Evolutionary conservation across 306 rosid genomes (phyloP).

Genomic region (Heteromeles arbutifolia): DNA sequence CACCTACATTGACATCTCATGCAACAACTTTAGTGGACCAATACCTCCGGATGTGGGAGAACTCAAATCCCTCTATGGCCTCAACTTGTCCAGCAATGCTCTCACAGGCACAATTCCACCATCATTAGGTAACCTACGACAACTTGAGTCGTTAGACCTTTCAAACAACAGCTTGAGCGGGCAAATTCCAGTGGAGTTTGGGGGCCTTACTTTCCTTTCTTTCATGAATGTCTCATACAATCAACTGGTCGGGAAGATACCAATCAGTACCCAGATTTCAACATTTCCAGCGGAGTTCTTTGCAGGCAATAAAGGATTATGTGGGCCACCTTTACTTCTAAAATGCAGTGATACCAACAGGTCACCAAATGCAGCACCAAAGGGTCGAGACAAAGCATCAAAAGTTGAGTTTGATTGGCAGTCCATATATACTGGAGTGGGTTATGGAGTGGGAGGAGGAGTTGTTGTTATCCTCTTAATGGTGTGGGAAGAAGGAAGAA

Average conservation of each 20-base stretch:
- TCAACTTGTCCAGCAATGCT: conserved; percentile 32
- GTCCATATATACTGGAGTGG: conserved; percentile 53
- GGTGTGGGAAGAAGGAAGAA: conserved; percentile 61
- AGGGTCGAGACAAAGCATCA: background rate
- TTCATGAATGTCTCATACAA: conserved; percentile 23
- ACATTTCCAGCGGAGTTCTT: background rate
- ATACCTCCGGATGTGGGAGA: conserved; percentile 16
- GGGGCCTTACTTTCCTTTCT: conserved; percentile 13
- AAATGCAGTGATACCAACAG: background rate
- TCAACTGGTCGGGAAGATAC: conserved; percentile 15
- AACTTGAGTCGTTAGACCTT: conserved; percentile 35
- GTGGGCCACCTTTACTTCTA: conserved; percentile 10
- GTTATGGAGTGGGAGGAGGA: conserved; percentile 84
- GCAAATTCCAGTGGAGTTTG: conserved; percentile 8
- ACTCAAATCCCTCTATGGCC: conserved; percentile 11
- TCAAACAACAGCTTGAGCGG: conserved; percentile 23
- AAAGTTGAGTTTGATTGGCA: conserved; percentile 52
- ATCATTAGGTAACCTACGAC: conserved; percentile 8
- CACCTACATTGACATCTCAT: conserved; percentile 26
- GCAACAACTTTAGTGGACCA: conserved; percentile 20
- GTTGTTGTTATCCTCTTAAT: conserved; percentile 41
- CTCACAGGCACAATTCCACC: conserved; percentile 21
- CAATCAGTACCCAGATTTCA: background rate
- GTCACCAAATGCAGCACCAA: background rate
- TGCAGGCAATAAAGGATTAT: conserved; percentile 17